Percentiles rank a stretch among this genome's conserved stretches.
Evolutionary conservation across 2,329 filamentous ascomycete genomes (phyloP).

Genomic region (Aphanoascus verrucosus): DNA sequence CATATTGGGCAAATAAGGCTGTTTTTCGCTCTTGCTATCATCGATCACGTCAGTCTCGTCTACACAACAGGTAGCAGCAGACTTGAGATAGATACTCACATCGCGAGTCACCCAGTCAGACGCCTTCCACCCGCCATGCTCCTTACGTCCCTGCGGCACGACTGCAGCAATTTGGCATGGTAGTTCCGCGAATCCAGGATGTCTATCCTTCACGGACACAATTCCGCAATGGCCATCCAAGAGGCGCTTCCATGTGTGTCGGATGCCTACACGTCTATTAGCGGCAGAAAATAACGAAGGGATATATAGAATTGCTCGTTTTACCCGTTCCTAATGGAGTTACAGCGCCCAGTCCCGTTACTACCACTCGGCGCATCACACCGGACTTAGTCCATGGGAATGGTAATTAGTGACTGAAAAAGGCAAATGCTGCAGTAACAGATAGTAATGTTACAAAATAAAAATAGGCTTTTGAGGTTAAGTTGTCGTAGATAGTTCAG

Average conservation of each 20-base stretch:
- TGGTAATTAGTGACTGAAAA: neutral
- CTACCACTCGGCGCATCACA: conserved; percentile 56
- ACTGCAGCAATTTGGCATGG: conserved; percentile 78
- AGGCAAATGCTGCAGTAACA: neutral
- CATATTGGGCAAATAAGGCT: conserved; percentile 88
- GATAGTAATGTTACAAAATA: no score
- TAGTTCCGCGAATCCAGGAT: conserved; percentile 56
- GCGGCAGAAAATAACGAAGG: neutral
- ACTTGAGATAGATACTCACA: conserved; percentile 23
- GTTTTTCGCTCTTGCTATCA: conserved; percentile 60
- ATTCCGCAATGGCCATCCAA: conserved; percentile 72
- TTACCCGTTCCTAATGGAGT: conserved; percentile 73
- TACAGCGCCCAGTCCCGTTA: conserved; percentile 72
- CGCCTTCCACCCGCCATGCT: conserved; percentile 35
- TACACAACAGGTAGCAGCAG: conserved; percentile 9
- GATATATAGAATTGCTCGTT: conserved; percentile 12
- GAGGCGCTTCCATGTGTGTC: conserved; percentile 68
- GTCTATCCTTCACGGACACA: conserved; percentile 55
- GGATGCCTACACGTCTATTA: conserved; percentile 43
- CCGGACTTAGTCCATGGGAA: conserved; percentile 3
- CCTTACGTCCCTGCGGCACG: conserved; percentile 51
- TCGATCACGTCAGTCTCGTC: neutral
- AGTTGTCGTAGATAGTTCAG: no score
- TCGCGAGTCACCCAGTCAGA: conserved; percentile 37
- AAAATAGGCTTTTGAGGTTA: no score